Conservation (phyloP, 2,329 filamentous ascomycete genomes). For the Monascus ruber region DNA sequence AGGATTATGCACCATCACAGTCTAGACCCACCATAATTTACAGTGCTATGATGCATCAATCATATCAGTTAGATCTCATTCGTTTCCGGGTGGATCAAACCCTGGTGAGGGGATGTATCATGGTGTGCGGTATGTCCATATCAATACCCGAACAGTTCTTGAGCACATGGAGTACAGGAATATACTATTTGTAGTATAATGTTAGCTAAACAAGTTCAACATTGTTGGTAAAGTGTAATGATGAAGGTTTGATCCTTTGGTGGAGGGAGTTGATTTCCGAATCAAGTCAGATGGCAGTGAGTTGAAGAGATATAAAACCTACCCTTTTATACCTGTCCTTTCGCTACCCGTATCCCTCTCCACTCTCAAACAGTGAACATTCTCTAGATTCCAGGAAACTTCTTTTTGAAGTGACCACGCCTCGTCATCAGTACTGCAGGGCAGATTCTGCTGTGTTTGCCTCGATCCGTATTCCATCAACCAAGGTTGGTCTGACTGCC, state of each 20-base stretch:
- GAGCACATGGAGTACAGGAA: not conserved
- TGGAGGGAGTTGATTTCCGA: not conserved
- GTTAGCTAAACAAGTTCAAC: not conserved
- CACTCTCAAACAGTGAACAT: no score
- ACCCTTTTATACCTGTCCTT: not conserved
- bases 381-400: no score
- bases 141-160: not conserved
- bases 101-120: not conserved
- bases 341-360: not conserved
- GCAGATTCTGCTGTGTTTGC: no score
- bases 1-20: not conserved
- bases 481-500: no score
- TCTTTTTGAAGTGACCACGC: no score
- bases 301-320: not conserved
- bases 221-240: not conserved
- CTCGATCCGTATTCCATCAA: no score
- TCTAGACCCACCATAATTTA: not conserved
- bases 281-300: slow-evolving; percentile 1
- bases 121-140: not conserved
- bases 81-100: not conserved
- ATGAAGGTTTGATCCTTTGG: not conserved
- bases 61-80: not conserved
- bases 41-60: not conserved
- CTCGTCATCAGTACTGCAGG: no score
- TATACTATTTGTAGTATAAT: not conserved